A percentile compares a stretch with the other conserved stretches of the same genome.
These are phyloP conservation scores for Neoboletus magnificus DNA, from an alignment of 768 basidiomycete genomes.

Conservation along the genomic window DNA sequence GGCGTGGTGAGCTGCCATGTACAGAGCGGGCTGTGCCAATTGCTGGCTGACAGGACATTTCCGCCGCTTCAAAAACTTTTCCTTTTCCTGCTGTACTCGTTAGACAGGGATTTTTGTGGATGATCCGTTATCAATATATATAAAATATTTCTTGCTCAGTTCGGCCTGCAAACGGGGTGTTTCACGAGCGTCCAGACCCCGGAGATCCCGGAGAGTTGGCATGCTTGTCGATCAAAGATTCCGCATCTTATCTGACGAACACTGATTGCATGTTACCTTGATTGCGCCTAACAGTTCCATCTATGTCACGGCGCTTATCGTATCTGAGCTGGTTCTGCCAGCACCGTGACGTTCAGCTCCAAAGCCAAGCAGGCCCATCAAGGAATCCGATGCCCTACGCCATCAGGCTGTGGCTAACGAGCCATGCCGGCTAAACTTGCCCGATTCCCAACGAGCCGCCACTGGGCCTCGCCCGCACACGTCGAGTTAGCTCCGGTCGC, in stretches of 20 bases:
- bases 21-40: background rate
- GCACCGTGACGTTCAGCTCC: too few species aligned
- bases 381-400: too few species aligned
- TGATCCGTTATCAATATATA: background rate
- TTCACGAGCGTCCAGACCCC: background rate
- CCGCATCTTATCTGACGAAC: background rate
- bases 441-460: too few species aligned
- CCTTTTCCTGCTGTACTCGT: background rate
- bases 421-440: background rate
- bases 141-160: background rate
- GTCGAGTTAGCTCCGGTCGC: background rate
- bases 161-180: background rate
- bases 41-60: background rate
- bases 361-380: too few species aligned
- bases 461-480: background rate
- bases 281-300: too few species aligned
- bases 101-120: background rate
- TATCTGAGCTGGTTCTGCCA: too few species aligned
- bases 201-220: background rate
- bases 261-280: too few species aligned
- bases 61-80: background rate
- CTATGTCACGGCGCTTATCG: too few species aligned
- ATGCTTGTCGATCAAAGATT: background rate
- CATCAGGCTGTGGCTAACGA: background rate
- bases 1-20: background rate